Evolutionary conservation across 2,329 filamentous ascomycete species (phyloP).

Genomic region (Colletotrichum sp.): DNA sequence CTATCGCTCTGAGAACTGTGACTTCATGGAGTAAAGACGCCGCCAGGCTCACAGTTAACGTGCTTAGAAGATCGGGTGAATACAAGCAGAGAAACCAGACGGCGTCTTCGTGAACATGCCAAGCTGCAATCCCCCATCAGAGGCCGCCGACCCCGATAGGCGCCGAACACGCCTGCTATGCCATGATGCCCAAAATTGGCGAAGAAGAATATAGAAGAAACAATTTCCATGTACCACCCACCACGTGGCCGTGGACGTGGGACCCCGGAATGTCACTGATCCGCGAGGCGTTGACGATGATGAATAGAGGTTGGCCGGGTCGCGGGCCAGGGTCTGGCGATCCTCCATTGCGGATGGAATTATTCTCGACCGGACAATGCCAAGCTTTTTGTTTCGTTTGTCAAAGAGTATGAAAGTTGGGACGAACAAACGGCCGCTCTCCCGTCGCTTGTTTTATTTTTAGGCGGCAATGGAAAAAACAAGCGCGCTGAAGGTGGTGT

Average conservation of each 20-base stretch:
- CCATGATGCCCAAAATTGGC: background rate
- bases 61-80: background rate
- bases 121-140: background rate
- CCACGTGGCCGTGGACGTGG: background rate
- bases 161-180: background rate
- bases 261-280: conserved; percentile 3
- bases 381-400: conserved; percentile 1
- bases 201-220: background rate
- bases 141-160: background rate
- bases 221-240: background rate
- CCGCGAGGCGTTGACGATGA: conserved; percentile 12
- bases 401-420: background rate
- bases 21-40: background rate
- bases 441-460: conserved; percentile 15
- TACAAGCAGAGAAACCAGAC: background rate
- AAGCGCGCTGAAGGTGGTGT: conserved; percentile 9
- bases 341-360: background rate
- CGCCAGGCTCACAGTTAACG: background rate
- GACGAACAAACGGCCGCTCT: background rate
- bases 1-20: background rate
- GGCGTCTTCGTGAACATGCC: background rate
- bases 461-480: background rate
- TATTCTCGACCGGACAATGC: background rate
- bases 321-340: background rate
- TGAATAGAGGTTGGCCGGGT: background rate